These are phyloP conservation scores for Cryphonectria parasitica DNA, from an alignment of 2,329 filamentous ascomycete species.

Conservation along the genomic window DNA sequence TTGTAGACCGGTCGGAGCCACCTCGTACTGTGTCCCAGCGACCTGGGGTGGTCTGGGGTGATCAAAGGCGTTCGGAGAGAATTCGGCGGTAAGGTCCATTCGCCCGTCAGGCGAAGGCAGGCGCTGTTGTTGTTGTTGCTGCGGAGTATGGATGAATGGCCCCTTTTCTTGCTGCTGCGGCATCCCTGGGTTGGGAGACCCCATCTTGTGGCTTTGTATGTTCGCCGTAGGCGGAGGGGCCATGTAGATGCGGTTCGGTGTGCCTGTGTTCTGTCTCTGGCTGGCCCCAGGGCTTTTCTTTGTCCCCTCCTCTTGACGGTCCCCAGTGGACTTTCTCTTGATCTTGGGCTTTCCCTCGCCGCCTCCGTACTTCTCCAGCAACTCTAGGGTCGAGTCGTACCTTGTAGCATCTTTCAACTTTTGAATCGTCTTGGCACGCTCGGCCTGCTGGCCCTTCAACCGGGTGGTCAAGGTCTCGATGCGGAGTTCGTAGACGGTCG, in stretches of 20 bases:
- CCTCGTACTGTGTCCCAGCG: constrained; percentile 35
- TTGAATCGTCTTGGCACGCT: constrained; percentile 86
- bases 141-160: constrained; percentile 22
- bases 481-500: constrained; percentile 79
- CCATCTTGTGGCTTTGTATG: constrained; percentile 49
- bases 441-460: constrained; percentile 75
- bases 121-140: constrained; percentile 21
- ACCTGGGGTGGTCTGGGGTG: constrained; percentile 31
- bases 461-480: constrained; percentile 70
- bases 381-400: constrained; percentile 90
- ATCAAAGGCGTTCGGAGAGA: constrained; percentile 73
- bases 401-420: constrained; percentile 94
- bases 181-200: constrained; percentile 35
- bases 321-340: constrained; percentile 35
- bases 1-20: constrained; percentile 39
- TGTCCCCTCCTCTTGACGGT: constrained; percentile 30
- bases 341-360: constrained; percentile 53
- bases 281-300: constrained; percentile 24
- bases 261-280: constrained; percentile 30
- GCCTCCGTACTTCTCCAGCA: constrained; percentile 92
- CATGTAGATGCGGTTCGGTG: constrained; percentile 50
- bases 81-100: constrained; percentile 61
- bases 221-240: constrained; percentile 67
- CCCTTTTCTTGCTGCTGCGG: constrained; percentile 30
- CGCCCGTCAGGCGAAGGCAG: constrained; percentile 33